Conservation (phyloP, 495 filamentous ascomycete genomes). For the Podospora didyma region DNA sequence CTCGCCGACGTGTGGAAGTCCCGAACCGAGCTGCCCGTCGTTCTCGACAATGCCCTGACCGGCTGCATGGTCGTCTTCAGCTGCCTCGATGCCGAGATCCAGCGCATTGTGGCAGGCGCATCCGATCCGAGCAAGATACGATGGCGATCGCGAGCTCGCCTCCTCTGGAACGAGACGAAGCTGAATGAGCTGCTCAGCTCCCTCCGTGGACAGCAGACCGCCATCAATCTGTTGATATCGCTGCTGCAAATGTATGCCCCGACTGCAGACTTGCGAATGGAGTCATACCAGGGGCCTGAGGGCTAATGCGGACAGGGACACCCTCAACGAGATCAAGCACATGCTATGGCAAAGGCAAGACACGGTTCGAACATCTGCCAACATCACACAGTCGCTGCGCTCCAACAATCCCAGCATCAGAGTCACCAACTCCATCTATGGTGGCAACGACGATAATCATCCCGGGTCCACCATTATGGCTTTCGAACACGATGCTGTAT, state of each 20-base stretch:
- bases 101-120: neutral
- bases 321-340: slow-evolving; percentile 2
- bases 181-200: slow-evolving; percentile 1
- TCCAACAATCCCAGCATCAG: neutral
- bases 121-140: neutral
- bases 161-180: slow-evolving; percentile 5
- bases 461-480: neutral
- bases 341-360: neutral
- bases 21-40: slow-evolving; percentile 2
- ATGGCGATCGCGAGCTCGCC: neutral
- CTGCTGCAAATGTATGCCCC: slow-evolving; percentile 8
- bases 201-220: slow-evolving; percentile 4
- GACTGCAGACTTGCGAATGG: too few relatives aligned
- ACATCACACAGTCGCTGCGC: neutral
- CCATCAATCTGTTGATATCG: slow-evolving; percentile 1
- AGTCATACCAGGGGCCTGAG: neutral
- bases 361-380: neutral
- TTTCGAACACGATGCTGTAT: neutral
- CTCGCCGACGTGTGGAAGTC: slow-evolving; percentile 1
- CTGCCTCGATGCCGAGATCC: slow-evolving; percentile 8
- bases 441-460: neutral
- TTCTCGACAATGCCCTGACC: slow-evolving; percentile 7
- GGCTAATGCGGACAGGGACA: neutral
- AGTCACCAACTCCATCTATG: neutral
- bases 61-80: slow-evolving; percentile 9